Base-by-base conservation (phyloP, 2,329 filamentous ascomycete species). In the Fusarium udum region DNA sequence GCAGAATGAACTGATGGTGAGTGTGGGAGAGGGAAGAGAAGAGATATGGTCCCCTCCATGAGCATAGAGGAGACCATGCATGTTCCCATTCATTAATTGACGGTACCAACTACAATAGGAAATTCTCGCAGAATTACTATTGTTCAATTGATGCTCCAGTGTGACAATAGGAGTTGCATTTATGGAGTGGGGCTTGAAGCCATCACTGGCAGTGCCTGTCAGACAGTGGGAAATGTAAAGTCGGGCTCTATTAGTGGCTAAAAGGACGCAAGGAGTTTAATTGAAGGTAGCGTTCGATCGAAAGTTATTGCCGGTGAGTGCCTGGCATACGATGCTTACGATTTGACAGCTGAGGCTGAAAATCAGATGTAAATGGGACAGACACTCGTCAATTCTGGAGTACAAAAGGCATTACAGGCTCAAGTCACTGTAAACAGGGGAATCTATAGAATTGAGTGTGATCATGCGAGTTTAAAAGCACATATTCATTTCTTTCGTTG, bases 111-210 rank as follows among this genome's bases (percentile, higher is more conserved):
- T 20, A 13, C 34, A 43, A 32, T 31, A 28, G 37, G 26, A 34
- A 31, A 42, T 12, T 26, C 37, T 34, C 24, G 18, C n/a, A 51
- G 39, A 42, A 31, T 53, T 46, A 6, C 49, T 45, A 72, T 72
- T 72, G 68, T 72, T 69, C 39, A 48, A 53, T 61, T 48, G 14
- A 59, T 49, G 51, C 31, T 59, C 56, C 12, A 58, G n/a, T 49
- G 37, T 40, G 31, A 72, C 68, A 72, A 72, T 68, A 63, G 53
- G 28, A 49, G 18, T 15, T 31, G 45, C 45, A 15, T 49, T 13
- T 10, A 34, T 24, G 16, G 11, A 34, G 63, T 72, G 68, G 59
- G 49, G 60, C 53, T 34, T 37, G 12, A 42, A 34, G 16, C 39
- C 37, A 36, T 39, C 39, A 45, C 46, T 62, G 48, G 20, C 42